Base-by-base conservation (phyloP, 1,284 basidiomycete species). In the Pseudozyma hubeiensis region DNA sequence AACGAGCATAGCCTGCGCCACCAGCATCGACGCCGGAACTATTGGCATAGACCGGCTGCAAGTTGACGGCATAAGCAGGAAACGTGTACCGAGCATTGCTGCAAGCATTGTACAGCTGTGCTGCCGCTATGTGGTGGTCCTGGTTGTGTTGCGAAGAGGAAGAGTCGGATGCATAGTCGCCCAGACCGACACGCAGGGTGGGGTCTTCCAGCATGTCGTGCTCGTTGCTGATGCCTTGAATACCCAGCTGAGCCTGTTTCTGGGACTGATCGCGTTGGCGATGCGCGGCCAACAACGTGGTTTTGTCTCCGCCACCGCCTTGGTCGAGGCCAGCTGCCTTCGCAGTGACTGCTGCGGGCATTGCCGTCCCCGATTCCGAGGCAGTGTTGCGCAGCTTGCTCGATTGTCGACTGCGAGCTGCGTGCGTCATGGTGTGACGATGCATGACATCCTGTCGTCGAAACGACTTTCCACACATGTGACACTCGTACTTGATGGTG, bases 391-490 rank as follows among this genome's bases (percentile, higher is more conserved):
- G 66, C 66, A 63, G 59, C 60, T 69, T 69, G 53, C 39, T 63
- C 34, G 54, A 51, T 43, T 53, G 56, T 29, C 60, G 66, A 31
- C 53, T 54, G 37, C 62, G 59, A 39, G 50, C 58, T 29, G 54
- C 53, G 50, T 75, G 72, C 13, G 72, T 75, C 63, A 69, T 62
- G 0, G 72, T 75, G 51, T 75, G 72, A 4, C 72, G 72, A 43
- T 75, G 72, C 72, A 75, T 75, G 17, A 75, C 72, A 14, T 75
- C 72, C 33, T 75, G 72, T 29, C 72, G 65, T n/a, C 66, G 66
- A 49, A 75, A 75, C 31, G 57, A 57, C 35, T 75, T 75, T 40
- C 72, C 66, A 24, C 72, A 75, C 43, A 75, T 75, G 30, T 63
- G 59, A 33, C 72, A 75, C 14, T 65, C 63, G 48, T 75, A 75